A percentile compares a stretch with the other conserved stretches of the same genome.
Conservation (phyloP, 257 asterid species). For the Cordia subcordata region DNA sequence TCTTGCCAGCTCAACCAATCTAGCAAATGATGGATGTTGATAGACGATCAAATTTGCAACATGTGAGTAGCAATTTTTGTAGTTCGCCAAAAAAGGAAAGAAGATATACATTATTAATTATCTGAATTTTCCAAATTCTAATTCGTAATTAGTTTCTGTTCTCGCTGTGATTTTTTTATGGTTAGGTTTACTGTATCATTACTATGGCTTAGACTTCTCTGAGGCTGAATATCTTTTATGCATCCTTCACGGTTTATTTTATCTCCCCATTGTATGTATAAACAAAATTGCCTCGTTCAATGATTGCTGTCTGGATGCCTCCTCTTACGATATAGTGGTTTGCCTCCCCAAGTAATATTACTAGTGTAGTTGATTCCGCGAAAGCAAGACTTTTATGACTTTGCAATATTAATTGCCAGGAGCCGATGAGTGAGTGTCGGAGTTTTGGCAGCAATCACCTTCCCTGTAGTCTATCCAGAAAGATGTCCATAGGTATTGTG, state of each 20-base stretch:
- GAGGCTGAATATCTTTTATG: no score
- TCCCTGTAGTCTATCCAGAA: conserved; percentile 61
- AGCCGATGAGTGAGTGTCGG: conserved; percentile 31
- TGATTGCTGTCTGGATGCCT: no score
- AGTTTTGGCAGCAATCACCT: conserved; percentile 51
- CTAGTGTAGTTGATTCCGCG: no score
- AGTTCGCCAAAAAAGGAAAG: neutral
- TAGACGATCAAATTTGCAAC: neutral
- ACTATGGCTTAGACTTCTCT: neutral
- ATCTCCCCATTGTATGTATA: no score
- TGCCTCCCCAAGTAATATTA: no score
- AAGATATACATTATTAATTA: neutral
- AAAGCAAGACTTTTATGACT: neutral
- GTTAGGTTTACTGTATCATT: neutral
- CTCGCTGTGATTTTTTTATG: neutral
- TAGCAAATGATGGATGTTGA: neutral
- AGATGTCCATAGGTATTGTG: conserved; percentile 76
- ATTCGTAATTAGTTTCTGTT: neutral
- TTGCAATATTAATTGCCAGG: conserved; percentile 28
- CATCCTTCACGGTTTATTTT: neutral
- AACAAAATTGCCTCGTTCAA: no score
- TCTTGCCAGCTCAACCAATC: neutral
- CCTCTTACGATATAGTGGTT: no score
- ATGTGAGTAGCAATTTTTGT: neutral
- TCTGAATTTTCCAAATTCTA: neutral